Evolutionary conservation across 2,329 filamentous ascomycete genomes (phyloP).

Genomic region (Chrysoporthe puriensis): DNA sequence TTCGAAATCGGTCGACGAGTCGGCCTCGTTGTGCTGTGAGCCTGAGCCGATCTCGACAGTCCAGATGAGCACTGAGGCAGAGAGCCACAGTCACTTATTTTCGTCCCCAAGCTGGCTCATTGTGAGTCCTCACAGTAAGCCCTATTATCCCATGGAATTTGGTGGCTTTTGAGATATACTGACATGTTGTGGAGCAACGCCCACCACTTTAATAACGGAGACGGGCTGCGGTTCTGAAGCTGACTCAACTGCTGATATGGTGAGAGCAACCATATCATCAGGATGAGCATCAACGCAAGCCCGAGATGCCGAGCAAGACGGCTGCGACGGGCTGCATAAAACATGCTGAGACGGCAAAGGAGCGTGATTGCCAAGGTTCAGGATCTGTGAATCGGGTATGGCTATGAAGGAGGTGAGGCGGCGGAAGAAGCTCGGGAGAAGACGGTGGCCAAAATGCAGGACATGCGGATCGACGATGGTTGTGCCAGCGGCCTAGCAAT

Average conservation of each 20-base stretch:
- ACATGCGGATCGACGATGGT: too few relatives aligned
- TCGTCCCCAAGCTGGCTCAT: constrained; percentile 12
- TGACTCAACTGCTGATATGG: not conserved
- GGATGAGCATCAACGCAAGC: not conserved
- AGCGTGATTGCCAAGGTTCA: too few relatives aligned
- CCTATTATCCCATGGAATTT: not conserved
- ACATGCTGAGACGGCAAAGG: too few relatives aligned
- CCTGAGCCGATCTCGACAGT: not conserved
- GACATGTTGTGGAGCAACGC: not conserved
- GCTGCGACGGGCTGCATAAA: too few relatives aligned
- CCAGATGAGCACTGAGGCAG: not conserved
- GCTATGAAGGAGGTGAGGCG: too few relatives aligned
- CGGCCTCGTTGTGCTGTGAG: constrained; percentile 6
- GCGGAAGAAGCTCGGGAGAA: too few relatives aligned
- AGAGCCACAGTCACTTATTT: not conserved
- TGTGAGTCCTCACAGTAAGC: not conserved
- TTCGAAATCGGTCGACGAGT: not conserved
- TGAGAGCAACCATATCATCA: not conserved
- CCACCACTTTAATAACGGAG: not conserved
- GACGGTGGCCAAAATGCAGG: too few relatives aligned
- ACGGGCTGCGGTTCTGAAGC: not conserved
- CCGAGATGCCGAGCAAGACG: not conserved
- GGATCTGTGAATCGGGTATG: too few relatives aligned
- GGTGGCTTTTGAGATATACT: not conserved
- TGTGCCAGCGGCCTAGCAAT: too few relatives aligned